A percentile compares a stretch with the other conserved stretches of the same genome.
Evolutionary conservation across 2,329 filamentous ascomycete species (phyloP).

Genomic region (Pseudodiploospora longispora): DNA sequence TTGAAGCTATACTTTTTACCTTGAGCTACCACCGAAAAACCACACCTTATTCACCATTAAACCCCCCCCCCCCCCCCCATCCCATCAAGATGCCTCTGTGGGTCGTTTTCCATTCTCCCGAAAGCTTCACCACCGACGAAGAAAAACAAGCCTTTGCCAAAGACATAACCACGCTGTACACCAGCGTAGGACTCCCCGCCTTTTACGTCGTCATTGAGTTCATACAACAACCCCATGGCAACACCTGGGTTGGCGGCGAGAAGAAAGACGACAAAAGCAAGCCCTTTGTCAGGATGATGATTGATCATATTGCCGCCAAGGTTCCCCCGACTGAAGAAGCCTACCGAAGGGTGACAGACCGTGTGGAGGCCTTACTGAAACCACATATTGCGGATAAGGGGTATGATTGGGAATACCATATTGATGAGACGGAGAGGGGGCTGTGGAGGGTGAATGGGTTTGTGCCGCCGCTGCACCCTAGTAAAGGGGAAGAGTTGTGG

Average conservation of each 20-base stretch:
- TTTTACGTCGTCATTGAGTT: constrained; percentile 9
- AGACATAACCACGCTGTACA: constrained; percentile 6
- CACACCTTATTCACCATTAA: too few relatives aligned
- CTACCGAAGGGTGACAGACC: background rate
- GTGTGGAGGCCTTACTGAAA: constrained; percentile 2
- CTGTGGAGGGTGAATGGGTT: constrained; percentile 37
- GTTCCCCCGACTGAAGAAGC: constrained; percentile 1
- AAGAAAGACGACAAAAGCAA: background rate
- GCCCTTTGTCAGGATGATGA: constrained; percentile 7
- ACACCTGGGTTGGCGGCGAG: constrained; percentile 5
- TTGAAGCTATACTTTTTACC: too few relatives aligned
- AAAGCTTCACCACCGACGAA: constrained; percentile 1
- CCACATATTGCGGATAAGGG: constrained; percentile 19
- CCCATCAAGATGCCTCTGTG: constrained; percentile 9
- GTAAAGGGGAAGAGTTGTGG: constrained; percentile 29
- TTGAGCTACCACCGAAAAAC: too few relatives aligned
- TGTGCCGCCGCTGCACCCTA: constrained; percentile 24
- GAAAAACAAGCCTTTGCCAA: constrained; percentile 5
- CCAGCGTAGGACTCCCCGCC: constrained; percentile 2
- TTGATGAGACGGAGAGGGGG: constrained; percentile 32
- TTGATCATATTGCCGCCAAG: constrained; percentile 5
- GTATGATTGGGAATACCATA: constrained; percentile 35
- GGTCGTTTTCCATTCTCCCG: constrained; percentile 7
- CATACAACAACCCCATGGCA: constrained; percentile 2
- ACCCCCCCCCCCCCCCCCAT: too few relatives aligned